phyloP scores from a whole-genome alignment of 2,329 filamentous ascomycete species.

The Aspergillus sp. region DNA sequence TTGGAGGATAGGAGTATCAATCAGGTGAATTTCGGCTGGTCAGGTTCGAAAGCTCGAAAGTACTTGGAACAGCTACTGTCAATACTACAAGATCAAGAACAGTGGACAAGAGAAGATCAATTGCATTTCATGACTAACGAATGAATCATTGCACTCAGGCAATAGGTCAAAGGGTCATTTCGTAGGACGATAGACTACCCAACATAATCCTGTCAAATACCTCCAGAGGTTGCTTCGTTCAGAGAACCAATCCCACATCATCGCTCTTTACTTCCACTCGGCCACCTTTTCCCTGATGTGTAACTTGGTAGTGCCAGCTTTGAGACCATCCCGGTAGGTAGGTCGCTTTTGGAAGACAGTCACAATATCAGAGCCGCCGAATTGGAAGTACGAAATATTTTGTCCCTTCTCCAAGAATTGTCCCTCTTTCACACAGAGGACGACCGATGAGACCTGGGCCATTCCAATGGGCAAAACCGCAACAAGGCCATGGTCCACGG shows the following conservation, averaged over 20 bases:
- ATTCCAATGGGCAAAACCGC: slow-evolving; percentile 41
- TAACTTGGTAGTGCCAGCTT: slow-evolving; percentile 1
- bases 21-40: no score
- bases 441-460: slow-evolving; percentile 37
- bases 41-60: no score
- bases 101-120: neutral
- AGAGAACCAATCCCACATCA: neutral
- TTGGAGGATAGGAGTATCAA: no score
- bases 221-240: neutral
- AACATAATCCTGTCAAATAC: neutral
- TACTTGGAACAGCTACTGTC: no score
- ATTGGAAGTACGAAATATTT: slow-evolving; percentile 38
- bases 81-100: neutral
- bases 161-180: neutral
- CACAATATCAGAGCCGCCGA: slow-evolving; percentile 38
- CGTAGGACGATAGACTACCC: neutral
- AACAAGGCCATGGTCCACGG: slow-evolving; percentile 26
- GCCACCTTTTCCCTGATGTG: slow-evolving; percentile 2
- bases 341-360: slow-evolving; percentile 29
- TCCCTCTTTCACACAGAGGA: slow-evolving; percentile 16
- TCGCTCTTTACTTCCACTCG: neutral
- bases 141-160: neutral
- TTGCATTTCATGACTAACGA: neutral
- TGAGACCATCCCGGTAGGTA: slow-evolving; percentile 1
- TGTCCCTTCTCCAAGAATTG: slow-evolving; percentile 31